These are phyloP conservation scores for Phanerodontia chrysosporium DNA, from an alignment of 768 basidiomycete species.

Conservation along the genomic window DNA sequence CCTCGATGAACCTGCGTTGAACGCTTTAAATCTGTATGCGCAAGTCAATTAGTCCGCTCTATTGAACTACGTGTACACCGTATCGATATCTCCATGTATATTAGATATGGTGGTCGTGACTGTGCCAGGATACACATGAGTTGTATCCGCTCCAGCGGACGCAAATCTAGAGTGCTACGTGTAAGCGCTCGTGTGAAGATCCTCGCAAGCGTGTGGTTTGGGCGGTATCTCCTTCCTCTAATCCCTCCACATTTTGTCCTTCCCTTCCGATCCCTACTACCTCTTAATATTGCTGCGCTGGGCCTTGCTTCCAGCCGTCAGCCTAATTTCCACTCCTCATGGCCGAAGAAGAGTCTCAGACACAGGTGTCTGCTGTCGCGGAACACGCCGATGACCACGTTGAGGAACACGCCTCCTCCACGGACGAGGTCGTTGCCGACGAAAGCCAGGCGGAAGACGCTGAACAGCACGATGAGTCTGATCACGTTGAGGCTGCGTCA, in stretches of 20 bases:
- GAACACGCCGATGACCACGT: conserved; percentile 11
- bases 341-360: conserved; percentile 31
- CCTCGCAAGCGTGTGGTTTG: conserved; percentile 5
- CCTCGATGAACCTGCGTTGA: conserved; percentile 71
- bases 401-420: conserved; percentile 19
- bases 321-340: conserved; percentile 22
- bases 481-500: conserved; percentile 27
- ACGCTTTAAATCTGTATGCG: conserved; percentile 68
- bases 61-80: background rate
- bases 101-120: background rate
- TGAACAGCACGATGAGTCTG: conserved; percentile 34
- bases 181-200: background rate
- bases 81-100: background rate
- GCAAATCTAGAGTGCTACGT: background rate
- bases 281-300: conserved; percentile 13
- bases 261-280: conserved; percentile 5
- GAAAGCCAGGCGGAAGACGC: conserved; percentile 23
- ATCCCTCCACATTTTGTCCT: conserved; percentile 2
- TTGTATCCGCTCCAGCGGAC: too few species aligned
- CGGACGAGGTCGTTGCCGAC: conserved; percentile 16
- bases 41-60: conserved; percentile 2
- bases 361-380: conserved; percentile 15
- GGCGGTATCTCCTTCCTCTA: conserved; percentile 3
- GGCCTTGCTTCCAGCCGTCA: conserved; percentile 5
- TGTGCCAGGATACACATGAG: background rate